Conservation (phyloP, 2,329 filamentous ascomycete species). For the Phyllosticta citrichinensis region DNA sequence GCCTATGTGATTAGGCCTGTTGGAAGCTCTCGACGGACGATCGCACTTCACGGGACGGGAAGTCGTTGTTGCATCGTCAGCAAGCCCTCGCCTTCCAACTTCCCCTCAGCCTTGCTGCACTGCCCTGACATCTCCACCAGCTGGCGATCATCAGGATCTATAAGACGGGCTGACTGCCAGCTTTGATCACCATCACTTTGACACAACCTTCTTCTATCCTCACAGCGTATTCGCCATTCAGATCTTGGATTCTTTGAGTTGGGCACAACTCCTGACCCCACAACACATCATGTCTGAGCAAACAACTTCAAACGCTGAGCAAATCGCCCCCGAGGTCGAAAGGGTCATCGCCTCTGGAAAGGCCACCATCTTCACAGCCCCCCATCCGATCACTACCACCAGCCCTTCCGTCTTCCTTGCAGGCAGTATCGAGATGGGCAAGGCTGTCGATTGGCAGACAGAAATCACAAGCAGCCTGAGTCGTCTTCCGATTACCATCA, state of each 20-base stretch:
- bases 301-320: conserved; percentile 10
- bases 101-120: neutral
- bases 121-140: neutral
- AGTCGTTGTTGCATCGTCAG: neutral
- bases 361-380: conserved; percentile 12
- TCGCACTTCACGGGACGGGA: neutral
- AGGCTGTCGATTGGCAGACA: conserved; percentile 43
- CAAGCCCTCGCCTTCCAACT: neutral
- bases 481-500: conserved; percentile 42
- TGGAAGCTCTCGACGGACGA: neutral
- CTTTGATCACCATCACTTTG: neutral
- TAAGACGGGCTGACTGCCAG: neutral
- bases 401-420: conserved; percentile 45
- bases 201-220: neutral
- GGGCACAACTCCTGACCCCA: neutral
- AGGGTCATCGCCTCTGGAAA: conserved; percentile 5
- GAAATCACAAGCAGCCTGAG: conserved; percentile 27
- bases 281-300: neutral
- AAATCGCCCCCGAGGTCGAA: conserved; percentile 14
- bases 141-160: neutral
- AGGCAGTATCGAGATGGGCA: conserved; percentile 42
- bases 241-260: neutral
- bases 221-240: neutral
- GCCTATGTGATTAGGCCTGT: neutral
- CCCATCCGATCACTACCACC: conserved; percentile 16